Evolutionary conservation across 768 basidiomycete genomes (phyloP).

Genomic region (Pleurotus sapidus): DNA sequence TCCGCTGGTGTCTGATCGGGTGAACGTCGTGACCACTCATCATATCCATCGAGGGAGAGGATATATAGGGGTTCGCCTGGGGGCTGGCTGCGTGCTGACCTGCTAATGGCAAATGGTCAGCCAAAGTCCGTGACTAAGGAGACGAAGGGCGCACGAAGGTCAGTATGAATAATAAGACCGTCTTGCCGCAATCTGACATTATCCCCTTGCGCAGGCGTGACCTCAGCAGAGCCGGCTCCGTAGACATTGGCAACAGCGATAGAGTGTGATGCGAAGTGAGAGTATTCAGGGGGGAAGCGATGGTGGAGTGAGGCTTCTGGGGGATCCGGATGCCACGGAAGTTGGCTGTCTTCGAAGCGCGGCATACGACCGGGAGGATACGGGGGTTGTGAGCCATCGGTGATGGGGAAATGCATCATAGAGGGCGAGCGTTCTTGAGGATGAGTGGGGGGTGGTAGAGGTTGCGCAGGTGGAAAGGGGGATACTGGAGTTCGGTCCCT

Average conservation of each 20-base stretch:
- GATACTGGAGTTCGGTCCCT: too few species aligned
- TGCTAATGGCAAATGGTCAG: neutral
- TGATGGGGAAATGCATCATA: constrained; percentile 1
- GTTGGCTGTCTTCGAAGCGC: neutral
- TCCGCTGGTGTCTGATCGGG: neutral
- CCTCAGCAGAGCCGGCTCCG: neutral
- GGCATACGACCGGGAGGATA: constrained; percentile 3
- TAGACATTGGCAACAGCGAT: neutral
- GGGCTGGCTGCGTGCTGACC: neutral
- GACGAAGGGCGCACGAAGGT: neutral
- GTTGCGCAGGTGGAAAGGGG: neutral
- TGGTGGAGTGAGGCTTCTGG: constrained; percentile 3
- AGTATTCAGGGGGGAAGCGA: neutral
- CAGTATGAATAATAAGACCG: neutral
- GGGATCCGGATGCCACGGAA: constrained; percentile 7
- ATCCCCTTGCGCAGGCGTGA: too few species aligned
- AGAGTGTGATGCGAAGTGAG: neutral
- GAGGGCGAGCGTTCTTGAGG: neutral
- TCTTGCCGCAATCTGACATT: neutral
- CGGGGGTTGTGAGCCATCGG: neutral
- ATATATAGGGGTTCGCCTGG: neutral
- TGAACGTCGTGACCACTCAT: neutral
- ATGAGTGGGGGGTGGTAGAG: neutral
- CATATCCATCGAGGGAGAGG: neutral
- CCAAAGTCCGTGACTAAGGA: neutral